These are phyloP conservation scores for Boletus edulis DNA, from an alignment of 768 basidiomycete genomes.

Conservation along the genomic window DNA sequence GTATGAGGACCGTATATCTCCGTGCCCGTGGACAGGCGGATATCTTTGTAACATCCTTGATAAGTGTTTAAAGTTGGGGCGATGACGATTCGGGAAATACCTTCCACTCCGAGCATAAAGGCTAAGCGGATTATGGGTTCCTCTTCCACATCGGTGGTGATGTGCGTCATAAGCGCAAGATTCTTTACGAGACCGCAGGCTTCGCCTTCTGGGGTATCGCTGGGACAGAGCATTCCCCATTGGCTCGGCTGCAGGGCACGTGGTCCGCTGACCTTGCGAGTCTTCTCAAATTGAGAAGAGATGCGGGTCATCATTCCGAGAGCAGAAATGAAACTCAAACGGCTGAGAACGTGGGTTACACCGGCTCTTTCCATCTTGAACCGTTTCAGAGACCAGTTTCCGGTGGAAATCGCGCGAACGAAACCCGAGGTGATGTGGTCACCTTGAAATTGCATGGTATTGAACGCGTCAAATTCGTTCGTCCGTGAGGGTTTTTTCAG, in stretches of 20 bases:
- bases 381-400: slow-evolving; percentile 98
- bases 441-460: slow-evolving; percentile 94
- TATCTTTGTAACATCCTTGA: slow-evolving; percentile 53
- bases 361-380: slow-evolving; percentile 99
- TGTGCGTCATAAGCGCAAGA: slow-evolving; percentile 98
- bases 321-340: slow-evolving; percentile 94
- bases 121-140: slow-evolving; percentile 86
- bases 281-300: slow-evolving; percentile 98
- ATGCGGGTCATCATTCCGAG: slow-evolving; percentile 99
- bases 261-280: slow-evolving; percentile 96
- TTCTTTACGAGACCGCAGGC: slow-evolving; percentile 99
- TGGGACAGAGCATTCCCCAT: slow-evolving; percentile 98
- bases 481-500: slow-evolving; percentile 95
- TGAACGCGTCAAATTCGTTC: slow-evolving; percentile 91
- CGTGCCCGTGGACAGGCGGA: slow-evolving; percentile 85
- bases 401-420: slow-evolving; percentile 95
- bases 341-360: slow-evolving; percentile 95
- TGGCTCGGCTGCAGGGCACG: slow-evolving; percentile 96
- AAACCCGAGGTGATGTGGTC: slow-evolving; percentile 96
- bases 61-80: slow-evolving; percentile 9
- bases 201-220: slow-evolving; percentile 99
- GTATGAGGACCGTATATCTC: slow-evolving; percentile 94
- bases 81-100: slow-evolving; percentile 38
- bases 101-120: slow-evolving; percentile 97
- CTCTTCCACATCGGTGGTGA: slow-evolving; percentile 98